These are phyloP conservation scores for Starmerella bombicola DNA, from an alignment of 805 yeast genomes.

Conservation along the genomic window DNA sequence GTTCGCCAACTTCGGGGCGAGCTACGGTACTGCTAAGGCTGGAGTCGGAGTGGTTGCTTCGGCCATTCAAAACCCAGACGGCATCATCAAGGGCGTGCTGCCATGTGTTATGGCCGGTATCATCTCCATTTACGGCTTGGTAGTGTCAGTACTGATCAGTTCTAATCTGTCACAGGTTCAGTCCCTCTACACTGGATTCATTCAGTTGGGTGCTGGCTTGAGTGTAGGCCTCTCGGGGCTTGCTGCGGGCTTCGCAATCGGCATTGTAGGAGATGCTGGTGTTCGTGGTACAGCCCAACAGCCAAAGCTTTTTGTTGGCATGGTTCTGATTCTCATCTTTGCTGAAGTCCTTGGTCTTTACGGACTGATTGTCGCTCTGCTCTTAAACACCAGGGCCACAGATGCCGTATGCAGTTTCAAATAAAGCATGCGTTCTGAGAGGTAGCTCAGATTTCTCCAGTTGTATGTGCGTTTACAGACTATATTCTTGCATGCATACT, in stretches of 20 bases:
- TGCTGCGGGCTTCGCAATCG: conserved; percentile 98
- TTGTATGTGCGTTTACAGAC: no score
- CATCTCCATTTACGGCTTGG: conserved; percentile 94
- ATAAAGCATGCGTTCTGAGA: no score
- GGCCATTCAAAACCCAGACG: conserved; percentile 93
- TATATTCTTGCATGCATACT: no score
- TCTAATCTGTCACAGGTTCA: conserved; percentile 80
- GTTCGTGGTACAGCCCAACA: conserved; percentile 97
- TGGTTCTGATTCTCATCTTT: conserved; percentile 95
- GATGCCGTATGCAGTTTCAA: conserved; percentile 51
- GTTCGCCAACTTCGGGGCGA: conserved; percentile 97
- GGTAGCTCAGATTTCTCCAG: no score
- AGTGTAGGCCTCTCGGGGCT: conserved; percentile 94
- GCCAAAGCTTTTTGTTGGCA: conserved; percentile 96
- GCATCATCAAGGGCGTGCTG: conserved; percentile 67
- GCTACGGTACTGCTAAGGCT: conserved; percentile 97
- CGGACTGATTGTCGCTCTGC: conserved; percentile 95
- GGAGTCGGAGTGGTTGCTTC: conserved; percentile 99
- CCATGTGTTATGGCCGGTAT: conserved; percentile 99
- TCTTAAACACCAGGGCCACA: conserved; percentile 94
- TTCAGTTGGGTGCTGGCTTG: conserved; percentile 95
- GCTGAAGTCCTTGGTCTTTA: conserved; percentile 98
- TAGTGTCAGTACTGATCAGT: conserved; percentile 87
- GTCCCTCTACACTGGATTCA: conserved; percentile 92
- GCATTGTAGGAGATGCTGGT: conserved; percentile 99